phyloP scores from a whole-genome alignment of 352 stramenopile genomes.

The Globisporangium recalcitrans region DNA sequence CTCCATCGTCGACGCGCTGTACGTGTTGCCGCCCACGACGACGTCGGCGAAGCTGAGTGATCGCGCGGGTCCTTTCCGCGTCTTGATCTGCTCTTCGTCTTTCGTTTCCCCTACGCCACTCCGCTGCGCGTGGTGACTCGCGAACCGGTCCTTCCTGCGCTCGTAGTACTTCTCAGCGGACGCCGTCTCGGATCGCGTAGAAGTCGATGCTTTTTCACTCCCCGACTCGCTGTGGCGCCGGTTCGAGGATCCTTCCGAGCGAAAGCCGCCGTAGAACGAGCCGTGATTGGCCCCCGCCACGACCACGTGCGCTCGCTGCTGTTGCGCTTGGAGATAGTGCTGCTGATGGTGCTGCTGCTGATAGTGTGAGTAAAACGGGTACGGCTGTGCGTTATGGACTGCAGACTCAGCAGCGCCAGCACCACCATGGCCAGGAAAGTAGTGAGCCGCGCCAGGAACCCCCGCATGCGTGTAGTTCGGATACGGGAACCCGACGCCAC shows the following conservation, averaged over 20 bases:
- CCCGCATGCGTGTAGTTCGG: conserved; percentile 17
- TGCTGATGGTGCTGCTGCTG: conserved; percentile 23
- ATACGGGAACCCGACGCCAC: conserved; percentile 15
- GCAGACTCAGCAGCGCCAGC: conserved; percentile 7
- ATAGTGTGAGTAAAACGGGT: conserved; percentile 21
- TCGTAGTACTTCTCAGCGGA: conserved; percentile 48
- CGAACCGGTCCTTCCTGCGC: conserved; percentile 24
- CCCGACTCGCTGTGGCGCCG: conserved; percentile 68
- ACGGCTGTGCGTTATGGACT: conserved; percentile 9
- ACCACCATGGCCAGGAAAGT: conserved; percentile 9
- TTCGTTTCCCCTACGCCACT: conserved; percentile 17
- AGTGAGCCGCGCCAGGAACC: conserved; percentile 15
- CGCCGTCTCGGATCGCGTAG: conserved; percentile 47
- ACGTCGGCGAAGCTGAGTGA: conserved; percentile 86
- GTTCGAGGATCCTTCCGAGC: conserved; percentile 28
- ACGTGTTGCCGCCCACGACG: conserved; percentile 49
- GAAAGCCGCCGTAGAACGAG: conserved; percentile 1
- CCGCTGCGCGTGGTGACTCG: conserved; percentile 24
- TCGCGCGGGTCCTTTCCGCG: conserved; percentile 58
- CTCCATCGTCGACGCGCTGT: conserved; percentile 16
- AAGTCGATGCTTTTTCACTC: conserved; percentile 34
- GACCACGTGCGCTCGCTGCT: conserved; percentile 21
- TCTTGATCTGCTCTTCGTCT: conserved; percentile 22
- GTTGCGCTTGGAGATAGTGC: conserved; percentile 24
- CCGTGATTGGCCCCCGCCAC: conserved; percentile 7